phyloP scores from a whole-genome alignment of 768 basidiomycete species.

The Serendipita sp. region DNA sequence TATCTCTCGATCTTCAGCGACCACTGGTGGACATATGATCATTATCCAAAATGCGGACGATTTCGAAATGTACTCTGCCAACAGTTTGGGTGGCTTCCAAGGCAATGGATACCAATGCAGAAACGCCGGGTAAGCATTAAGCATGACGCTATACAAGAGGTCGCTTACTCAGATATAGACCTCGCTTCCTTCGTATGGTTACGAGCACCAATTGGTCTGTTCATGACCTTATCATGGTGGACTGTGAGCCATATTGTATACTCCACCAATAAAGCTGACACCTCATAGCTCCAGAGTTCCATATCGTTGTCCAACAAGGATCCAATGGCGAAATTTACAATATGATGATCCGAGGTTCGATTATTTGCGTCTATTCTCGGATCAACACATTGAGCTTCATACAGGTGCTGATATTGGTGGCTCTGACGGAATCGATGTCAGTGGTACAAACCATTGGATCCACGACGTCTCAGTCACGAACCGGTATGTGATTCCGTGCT shows the following conservation, averaged over 20 bases:
- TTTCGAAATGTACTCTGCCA: slow-evolving; percentile 21
- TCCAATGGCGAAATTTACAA: slow-evolving; percentile 21
- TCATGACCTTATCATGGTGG: slow-evolving; percentile 21
- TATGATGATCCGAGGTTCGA: slow-evolving; percentile 16
- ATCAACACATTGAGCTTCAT: too few species aligned
- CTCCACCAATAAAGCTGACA: neutral
- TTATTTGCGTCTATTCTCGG: neutral
- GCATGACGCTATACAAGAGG: neutral
- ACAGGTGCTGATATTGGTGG: slow-evolving; percentile 15
- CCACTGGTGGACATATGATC: slow-evolving; percentile 20
- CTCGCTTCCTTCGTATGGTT: slow-evolving; percentile 19
- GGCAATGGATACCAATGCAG: slow-evolving; percentile 19
- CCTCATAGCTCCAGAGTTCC: slow-evolving; percentile 19
- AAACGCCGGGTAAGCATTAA: slow-evolving; percentile 17
- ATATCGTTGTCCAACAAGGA: slow-evolving; percentile 17
- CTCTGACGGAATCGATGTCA: slow-evolving; percentile 20
- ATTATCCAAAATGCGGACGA: slow-evolving; percentile 19
- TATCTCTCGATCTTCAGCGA: neutral
- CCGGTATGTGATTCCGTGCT: slow-evolving; percentile 4
- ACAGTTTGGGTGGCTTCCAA: slow-evolving; percentile 19
- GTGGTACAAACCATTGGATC: slow-evolving; percentile 20
- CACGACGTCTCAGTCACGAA: slow-evolving; percentile 23
- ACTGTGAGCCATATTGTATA: slow-evolving; percentile 10
- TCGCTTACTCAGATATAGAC: neutral
- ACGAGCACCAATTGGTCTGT: slow-evolving; percentile 19